Evolutionary conservation across 441 rosid genomes (phyloP).

Genomic region (Populus hybrid): DNA sequence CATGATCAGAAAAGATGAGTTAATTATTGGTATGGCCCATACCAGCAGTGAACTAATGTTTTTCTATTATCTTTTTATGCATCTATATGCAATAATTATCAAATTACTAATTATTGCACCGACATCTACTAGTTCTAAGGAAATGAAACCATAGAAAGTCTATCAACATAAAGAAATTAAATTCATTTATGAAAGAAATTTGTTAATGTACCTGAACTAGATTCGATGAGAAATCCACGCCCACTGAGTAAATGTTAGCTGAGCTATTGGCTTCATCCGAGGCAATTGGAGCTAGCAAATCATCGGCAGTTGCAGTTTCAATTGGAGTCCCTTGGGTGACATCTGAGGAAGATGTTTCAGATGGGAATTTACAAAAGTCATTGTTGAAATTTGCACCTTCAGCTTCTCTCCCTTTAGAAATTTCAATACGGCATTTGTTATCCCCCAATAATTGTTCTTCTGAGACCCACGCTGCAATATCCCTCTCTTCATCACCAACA

Average conservation of each 20-base stretch:
- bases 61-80: neutral
- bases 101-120: neutral
- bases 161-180: neutral
- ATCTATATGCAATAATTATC: neutral
- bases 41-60: neutral
- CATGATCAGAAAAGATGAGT: constrained; percentile 22
- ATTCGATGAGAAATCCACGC: constrained; percentile 34
- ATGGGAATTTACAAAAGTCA: constrained; percentile 28
- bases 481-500: constrained; percentile 5
- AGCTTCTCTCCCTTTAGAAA: constrained; percentile 20
- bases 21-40: constrained; percentile 15
- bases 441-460: constrained; percentile 30
- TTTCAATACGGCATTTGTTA: constrained; percentile 19
- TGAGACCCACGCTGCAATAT: constrained; percentile 7
- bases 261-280: constrained; percentile 56
- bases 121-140: neutral
- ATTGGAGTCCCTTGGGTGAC: constrained; percentile 56
- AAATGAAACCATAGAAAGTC: neutral
- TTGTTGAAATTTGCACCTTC: constrained; percentile 34
- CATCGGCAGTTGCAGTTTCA: constrained; percentile 24
- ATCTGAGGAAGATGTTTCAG: constrained; percentile 70
- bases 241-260: constrained; percentile 25
- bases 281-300: constrained; percentile 33
- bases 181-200: neutral
- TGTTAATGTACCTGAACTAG: constrained; percentile 33